A percentile compares a stretch with the other conserved stretches of the same genome.
These are phyloP conservation scores for Proliferodiscus dingleyae DNA, from an alignment of 2,329 filamentous ascomycete genomes.

Conservation along the genomic window DNA sequence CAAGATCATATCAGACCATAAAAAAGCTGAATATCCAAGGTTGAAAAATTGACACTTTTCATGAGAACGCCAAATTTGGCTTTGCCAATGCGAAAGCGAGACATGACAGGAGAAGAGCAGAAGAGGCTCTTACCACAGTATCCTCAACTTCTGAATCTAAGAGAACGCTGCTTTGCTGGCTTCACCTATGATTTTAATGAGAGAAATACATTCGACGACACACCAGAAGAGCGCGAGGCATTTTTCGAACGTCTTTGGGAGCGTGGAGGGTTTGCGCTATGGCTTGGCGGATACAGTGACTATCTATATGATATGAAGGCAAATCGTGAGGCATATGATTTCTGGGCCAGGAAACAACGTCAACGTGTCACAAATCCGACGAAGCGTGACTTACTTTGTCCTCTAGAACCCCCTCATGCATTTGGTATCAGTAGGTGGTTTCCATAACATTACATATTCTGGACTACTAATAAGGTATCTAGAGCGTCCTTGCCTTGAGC, in stretches of 20 bases:
- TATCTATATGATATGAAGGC: slow-evolving; percentile 35
- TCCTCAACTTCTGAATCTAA: slow-evolving; percentile 22
- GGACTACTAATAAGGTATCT: too few species aligned
- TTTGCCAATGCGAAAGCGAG: slow-evolving; percentile 44
- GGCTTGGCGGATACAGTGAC: slow-evolving; percentile 43
- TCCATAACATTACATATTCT: too few species aligned
- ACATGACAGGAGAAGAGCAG: slow-evolving; percentile 32
- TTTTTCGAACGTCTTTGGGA: slow-evolving; percentile 42
- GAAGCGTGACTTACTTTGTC: slow-evolving; percentile 42
- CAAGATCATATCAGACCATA: too few species aligned
- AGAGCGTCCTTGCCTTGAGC: slow-evolving; percentile 41
- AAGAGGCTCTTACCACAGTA: slow-evolving; percentile 32
- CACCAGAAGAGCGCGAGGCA: slow-evolving; percentile 38
- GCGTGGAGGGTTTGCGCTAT: slow-evolving; percentile 43
- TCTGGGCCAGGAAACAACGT: slow-evolving; percentile 43
- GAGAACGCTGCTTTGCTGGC: slow-evolving; percentile 38
- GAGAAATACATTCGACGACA: slow-evolving; percentile 40
- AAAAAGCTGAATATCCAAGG: too few species aligned
- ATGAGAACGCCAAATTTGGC: slow-evolving; percentile 55
- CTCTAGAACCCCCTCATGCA: slow-evolving; percentile 39
- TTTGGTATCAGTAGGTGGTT: slow-evolving; percentile 36
- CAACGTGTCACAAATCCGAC: slow-evolving; percentile 40
- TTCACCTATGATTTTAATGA: slow-evolving; percentile 46
- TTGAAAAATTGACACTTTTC: slow-evolving; percentile 43
- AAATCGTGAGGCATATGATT: slow-evolving; percentile 41